phyloP scores from a whole-genome alignment of 208 protist genomes.

The Leishmania tropica region DNA sequence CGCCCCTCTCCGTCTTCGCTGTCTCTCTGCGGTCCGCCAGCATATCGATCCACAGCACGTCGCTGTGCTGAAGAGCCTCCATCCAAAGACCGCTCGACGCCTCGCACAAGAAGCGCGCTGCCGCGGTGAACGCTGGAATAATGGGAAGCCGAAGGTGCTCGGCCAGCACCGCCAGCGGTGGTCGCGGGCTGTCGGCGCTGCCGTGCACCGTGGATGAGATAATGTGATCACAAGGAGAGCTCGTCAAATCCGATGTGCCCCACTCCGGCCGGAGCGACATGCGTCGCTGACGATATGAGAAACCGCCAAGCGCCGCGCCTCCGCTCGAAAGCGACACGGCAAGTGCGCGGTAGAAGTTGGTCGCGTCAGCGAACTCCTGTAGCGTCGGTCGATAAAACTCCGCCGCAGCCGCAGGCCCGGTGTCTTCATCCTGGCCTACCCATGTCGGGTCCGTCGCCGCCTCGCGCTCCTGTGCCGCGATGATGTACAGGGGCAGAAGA shows the following conservation, averaged over 20 bases:
- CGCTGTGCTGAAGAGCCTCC: constrained; percentile 32
- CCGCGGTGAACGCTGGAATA: constrained; percentile 10
- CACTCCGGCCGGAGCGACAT: constrained; percentile 6
- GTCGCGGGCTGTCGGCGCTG: neutral
- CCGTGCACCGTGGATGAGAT: neutral
- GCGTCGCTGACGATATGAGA: constrained; percentile 4
- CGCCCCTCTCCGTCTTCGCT: constrained; percentile 10
- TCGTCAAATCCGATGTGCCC: neutral
- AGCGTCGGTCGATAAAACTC: neutral
- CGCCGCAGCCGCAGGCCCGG: neutral
- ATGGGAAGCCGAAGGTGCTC: neutral
- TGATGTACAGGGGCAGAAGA: constrained; percentile 25
- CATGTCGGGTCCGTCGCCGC: neutral
- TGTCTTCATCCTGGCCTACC: constrained; percentile 4
- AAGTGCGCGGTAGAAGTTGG: neutral
- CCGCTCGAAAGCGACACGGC: neutral
- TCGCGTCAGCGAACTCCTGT: constrained; percentile 6
- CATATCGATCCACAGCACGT: constrained; percentile 36
- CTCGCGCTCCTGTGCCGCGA: constrained; percentile 8
- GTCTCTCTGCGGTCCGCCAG: constrained; percentile 31
- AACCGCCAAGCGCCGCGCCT: neutral
- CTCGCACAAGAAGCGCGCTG: constrained; percentile 23
- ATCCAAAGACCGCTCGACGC: constrained; percentile 26
- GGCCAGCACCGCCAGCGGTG: constrained; percentile 6
- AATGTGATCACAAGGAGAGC: constrained; percentile 6